Percentiles rank a stretch among this genome's conserved stretches.
Conservation (phyloP, 2,329 filamentous ascomycete genomes). For the Arthrocladium fulminans region DNA sequence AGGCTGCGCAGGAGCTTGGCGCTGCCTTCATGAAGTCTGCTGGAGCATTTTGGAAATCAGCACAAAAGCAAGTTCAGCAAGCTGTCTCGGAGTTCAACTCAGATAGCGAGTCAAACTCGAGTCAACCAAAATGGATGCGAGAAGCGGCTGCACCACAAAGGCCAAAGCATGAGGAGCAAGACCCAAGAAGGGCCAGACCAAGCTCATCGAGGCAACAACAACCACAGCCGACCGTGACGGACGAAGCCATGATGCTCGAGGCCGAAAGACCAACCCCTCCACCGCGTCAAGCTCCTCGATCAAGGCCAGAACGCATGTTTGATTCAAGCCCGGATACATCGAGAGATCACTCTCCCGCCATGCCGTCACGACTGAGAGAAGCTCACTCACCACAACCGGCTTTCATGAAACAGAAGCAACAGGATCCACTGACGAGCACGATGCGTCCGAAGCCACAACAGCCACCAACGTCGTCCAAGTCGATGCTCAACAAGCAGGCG, state of each 20-base stretch:
- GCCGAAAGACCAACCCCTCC: slow-evolving; percentile 50
- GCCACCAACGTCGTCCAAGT: slow-evolving; percentile 42
- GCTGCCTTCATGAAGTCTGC: slow-evolving; percentile 84
- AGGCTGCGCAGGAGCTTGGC: slow-evolving; percentile 73
- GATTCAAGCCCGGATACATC: slow-evolving; percentile 17
- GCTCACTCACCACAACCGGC: slow-evolving; percentile 35
- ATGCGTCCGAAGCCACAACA: slow-evolving; percentile 25
- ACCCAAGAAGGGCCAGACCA: slow-evolving; percentile 7
- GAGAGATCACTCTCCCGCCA: slow-evolving; percentile 43
- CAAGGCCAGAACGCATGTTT: slow-evolving; percentile 12
- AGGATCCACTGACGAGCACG: slow-evolving; percentile 23
- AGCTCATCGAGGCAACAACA: slow-evolving; percentile 10
- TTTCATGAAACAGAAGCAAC: slow-evolving; percentile 50
- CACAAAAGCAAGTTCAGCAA: slow-evolving; percentile 86
- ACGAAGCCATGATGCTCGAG: slow-evolving; percentile 69
- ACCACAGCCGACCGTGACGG: slow-evolving; percentile 18
- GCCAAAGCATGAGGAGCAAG: slow-evolving; percentile 17
- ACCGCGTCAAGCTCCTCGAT: slow-evolving; percentile 23
- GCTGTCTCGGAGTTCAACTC: slow-evolving; percentile 76
- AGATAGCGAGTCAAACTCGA: slow-evolving; percentile 60
- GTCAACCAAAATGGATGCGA: slow-evolving; percentile 92
- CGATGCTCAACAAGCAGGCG: slow-evolving; percentile 61
- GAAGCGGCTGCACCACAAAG: slow-evolving; percentile 41
- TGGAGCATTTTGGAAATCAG: slow-evolving; percentile 88
- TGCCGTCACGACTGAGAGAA: slow-evolving; percentile 36